These are phyloP conservation scores for Apophysomyces sp. DNA, from an alignment of 371 early-diverging fungal genomes.

Conservation along the genomic window DNA sequence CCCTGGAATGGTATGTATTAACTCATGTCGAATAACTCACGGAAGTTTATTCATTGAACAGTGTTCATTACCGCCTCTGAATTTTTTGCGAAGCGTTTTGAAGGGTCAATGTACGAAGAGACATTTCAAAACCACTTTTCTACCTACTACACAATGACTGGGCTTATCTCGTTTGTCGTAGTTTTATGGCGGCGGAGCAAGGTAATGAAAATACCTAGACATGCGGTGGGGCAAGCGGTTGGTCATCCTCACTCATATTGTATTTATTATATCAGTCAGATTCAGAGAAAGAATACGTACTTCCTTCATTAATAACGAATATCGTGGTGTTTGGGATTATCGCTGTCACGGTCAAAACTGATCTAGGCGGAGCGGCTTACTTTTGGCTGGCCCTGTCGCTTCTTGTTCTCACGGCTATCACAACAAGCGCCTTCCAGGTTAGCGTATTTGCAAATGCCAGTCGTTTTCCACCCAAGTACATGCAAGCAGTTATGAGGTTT, in stretches of 20 bases:
- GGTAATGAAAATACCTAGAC: no score
- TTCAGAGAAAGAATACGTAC: conserved; percentile 16
- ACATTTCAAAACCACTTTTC: conserved; percentile 82
- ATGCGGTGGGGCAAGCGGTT: no score
- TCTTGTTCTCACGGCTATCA: conserved; percentile 58
- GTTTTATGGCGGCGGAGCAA: conserved; percentile 63
- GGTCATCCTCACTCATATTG: no score
- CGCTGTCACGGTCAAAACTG: conserved; percentile 30
- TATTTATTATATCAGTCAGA: background rate
- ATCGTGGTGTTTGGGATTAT: conserved; percentile 34
- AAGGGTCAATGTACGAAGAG: conserved; percentile 55
- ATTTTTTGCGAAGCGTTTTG: conserved; percentile 67
- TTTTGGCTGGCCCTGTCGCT: conserved; percentile 64
- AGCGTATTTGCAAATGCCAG: conserved; percentile 76
- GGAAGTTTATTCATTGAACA: conserved; percentile 12
- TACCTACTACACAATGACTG: conserved; percentile 60
- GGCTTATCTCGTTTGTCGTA: conserved; percentile 54
- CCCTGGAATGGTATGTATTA: conserved; percentile 77
- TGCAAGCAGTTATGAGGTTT: conserved; percentile 76
- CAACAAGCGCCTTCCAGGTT: conserved; percentile 68
- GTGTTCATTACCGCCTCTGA: conserved; percentile 79
- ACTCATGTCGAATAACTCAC: background rate
- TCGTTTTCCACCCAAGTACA: conserved; percentile 67
- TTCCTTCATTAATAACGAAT: conserved; percentile 31
- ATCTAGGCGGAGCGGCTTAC: conserved; percentile 32